phyloP scores from a whole-genome alignment of 768 basidiomycete genomes.

The Termitomyces sp. region DNA sequence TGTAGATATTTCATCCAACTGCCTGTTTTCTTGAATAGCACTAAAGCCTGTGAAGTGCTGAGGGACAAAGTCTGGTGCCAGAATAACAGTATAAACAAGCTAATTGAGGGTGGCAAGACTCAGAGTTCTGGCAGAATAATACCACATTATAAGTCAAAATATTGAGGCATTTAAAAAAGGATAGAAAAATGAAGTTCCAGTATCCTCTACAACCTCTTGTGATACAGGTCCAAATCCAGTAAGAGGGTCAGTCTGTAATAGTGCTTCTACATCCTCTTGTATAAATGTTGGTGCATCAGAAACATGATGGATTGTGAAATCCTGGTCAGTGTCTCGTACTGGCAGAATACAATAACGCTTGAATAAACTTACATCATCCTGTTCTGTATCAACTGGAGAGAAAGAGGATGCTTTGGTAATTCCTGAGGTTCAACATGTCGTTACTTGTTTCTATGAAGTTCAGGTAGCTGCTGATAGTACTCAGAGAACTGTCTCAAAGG shows the following conservation, averaged over 20 bases:
- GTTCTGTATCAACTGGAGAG: neutral
- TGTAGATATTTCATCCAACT: neutral
- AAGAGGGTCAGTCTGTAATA: neutral
- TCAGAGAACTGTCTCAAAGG: neutral
- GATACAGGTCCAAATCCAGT: neutral
- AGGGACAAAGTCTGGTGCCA: neutral
- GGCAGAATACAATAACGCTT: neutral
- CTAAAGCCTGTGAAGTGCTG: neutral
- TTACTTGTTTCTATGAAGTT: neutral
- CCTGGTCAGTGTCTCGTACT: neutral
- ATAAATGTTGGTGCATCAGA: neutral
- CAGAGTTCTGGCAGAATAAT: neutral
- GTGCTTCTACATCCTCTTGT: neutral
- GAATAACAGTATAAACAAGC: neutral
- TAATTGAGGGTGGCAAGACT: neutral
- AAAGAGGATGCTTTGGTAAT: neutral
- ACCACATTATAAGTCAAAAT: neutral
- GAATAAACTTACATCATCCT: neutral
- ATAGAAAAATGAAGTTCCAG: neutral
- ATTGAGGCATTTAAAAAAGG: neutral
- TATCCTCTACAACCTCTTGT: neutral
- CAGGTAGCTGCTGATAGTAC: neutral
- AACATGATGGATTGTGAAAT: neutral
- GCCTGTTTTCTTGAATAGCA: neutral
- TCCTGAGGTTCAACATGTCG: neutral